Percentiles rank a stretch among this genome's conserved stretches.
Conservation (phyloP, 2,329 filamentous ascomycete genomes). For the Trichoderma pleuroti region DNA sequence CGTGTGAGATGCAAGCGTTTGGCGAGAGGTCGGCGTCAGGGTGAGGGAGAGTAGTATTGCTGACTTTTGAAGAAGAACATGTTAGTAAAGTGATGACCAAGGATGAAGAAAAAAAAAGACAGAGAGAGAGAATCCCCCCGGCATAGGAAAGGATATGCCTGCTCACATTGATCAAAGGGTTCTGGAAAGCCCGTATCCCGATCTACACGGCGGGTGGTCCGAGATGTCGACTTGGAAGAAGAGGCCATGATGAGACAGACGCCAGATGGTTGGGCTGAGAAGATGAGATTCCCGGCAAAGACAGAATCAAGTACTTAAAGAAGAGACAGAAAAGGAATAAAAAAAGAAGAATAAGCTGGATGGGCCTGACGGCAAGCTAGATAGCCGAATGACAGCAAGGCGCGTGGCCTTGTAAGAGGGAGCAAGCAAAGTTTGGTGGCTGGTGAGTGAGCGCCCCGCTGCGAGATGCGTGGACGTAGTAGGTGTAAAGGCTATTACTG, state of each 20-base stretch:
- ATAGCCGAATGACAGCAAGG: slow-evolving; percentile 9
- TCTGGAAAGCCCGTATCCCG: slow-evolving; percentile 53
- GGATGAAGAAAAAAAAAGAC: background rate
- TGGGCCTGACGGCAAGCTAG: background rate
- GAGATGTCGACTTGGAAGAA: slow-evolving; percentile 13
- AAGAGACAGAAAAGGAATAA: background rate
- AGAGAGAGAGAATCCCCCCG: too few species aligned
- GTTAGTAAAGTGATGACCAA: background rate
- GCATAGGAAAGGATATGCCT: background rate
- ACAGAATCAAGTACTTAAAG: background rate
- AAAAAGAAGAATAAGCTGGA: background rate
- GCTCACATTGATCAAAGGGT: slow-evolving; percentile 46
- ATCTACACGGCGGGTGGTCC: slow-evolving; percentile 23
- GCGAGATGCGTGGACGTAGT: background rate
- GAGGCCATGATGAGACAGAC: slow-evolving; percentile 5
- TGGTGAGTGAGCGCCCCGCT: slow-evolving; percentile 14
- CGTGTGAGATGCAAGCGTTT: slow-evolving; percentile 54
- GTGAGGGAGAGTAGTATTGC: slow-evolving; percentile 60
- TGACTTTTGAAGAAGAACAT: slow-evolving; percentile 34
- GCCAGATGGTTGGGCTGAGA: too few species aligned
- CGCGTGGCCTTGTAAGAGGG: slow-evolving; percentile 15
- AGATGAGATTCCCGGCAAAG: too few species aligned
- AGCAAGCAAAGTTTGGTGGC: slow-evolving; percentile 14
- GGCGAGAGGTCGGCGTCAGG: slow-evolving; percentile 58
- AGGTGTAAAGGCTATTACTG: background rate